Evolutionary conservation across 2,329 filamentous ascomycete genomes (phyloP), one percentile per base, ranked within the genome.

Genomic region (Diaporthe ilicicola): DNA sequence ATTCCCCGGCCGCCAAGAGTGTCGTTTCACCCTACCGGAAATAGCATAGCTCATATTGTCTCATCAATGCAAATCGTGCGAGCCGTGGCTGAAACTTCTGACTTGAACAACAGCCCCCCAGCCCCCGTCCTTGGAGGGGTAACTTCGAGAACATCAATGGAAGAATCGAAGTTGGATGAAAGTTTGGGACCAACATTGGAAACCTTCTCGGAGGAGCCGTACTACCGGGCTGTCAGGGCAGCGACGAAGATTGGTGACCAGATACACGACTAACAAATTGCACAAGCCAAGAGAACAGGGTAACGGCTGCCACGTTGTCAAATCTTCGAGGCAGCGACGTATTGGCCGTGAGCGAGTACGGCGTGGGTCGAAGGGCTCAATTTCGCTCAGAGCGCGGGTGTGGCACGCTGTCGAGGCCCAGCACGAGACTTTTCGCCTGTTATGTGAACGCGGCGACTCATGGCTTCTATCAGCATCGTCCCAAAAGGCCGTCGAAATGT

Each of bases 51-150:
- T 48, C 42, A 50, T 62, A 62, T 34, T 67, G 70, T 72, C 67
- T 72, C 67, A 66, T 61, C 51, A 55, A 55, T 70, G 61, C 70
- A 64, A 59, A 65, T 69, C 48, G 39, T 53, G 34, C 48, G 22
- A 68, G 37, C 65, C 29, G 65, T 69, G 67, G 70, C 67, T 72
- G 61, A 66, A 72, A 70, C 61, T n/a, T 67, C 59, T 51, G 51
- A 62, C 42, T 27, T 71, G 24, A 22, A 39, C 59, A 44, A 32
- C 32, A 53, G 56, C 50, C 42, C 27, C 44, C 29, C 32, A 53
- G 56, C 50, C 42, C 27, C 44, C 29, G 34, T 48, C 44, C 51
- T 37, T 22, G 53, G 10, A n/a, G 34, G 32, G 37, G 34, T 32
- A 29, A 42, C 61, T 70, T 72, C 70, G 51, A 70, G 67, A 72